Percentiles rank a stretch among this genome's conserved stretches.
These are phyloP conservation scores for Yarrowia porcina DNA, from an alignment of 805 yeast genomes.

Conservation along the genomic window DNA sequence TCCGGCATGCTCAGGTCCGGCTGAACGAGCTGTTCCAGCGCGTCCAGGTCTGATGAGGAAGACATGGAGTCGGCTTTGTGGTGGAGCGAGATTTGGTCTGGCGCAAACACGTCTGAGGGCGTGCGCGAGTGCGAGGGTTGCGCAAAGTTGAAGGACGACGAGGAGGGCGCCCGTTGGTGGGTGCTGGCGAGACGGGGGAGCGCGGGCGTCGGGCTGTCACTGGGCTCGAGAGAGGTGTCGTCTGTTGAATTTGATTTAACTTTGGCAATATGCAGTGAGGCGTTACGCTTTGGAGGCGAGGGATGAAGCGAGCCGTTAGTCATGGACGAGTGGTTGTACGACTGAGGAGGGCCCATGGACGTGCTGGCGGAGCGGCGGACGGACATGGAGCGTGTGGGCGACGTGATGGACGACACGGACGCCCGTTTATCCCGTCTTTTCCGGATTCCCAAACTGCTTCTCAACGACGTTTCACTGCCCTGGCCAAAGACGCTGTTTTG, in stretches of 20 bases:
- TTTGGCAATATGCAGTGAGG: not conserved
- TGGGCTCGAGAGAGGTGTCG: not conserved
- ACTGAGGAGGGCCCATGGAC: not conserved
- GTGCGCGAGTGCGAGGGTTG: not conserved
- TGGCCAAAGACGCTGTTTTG: not conserved
- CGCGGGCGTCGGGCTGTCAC: too few relatives aligned
- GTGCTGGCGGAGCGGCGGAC: not conserved
- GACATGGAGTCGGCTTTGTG: not conserved
- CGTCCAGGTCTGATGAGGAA: not conserved
- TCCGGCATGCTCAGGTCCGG: slow-evolving; percentile 23
- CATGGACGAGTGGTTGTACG: too few relatives aligned
- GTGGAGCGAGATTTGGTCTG: slow-evolving; percentile 14
- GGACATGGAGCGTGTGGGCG: not conserved
- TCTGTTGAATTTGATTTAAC: not conserved
- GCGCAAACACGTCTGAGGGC: slow-evolving; percentile 12
- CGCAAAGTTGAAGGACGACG: slow-evolving; percentile 1
- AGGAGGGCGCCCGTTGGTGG: slow-evolving; percentile 7
- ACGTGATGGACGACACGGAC: not conserved
- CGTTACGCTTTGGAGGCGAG: slow-evolving; percentile 17
- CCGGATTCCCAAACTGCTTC: not conserved
- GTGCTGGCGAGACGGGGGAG: not conserved
- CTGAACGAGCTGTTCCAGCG: slow-evolving; percentile 14
- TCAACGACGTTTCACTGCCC: not conserved
- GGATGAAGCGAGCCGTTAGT: not conserved
- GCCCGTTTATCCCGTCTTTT: not conserved